These are phyloP conservation scores for Turritis glabra DNA, from an alignment of 345 rosid genomes.

Conservation along the genomic window DNA sequence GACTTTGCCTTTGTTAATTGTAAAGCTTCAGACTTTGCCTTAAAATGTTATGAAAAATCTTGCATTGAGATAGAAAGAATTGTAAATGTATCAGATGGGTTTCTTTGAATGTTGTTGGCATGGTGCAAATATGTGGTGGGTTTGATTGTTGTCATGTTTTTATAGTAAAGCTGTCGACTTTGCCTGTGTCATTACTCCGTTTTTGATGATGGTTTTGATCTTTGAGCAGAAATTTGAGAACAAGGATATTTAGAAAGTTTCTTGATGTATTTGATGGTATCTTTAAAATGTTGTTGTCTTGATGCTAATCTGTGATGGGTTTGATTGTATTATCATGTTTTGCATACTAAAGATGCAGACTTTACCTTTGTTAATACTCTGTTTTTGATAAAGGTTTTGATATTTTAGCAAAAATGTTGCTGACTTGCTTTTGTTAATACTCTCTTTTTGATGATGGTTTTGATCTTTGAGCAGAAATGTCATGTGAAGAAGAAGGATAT, in stretches of 20 bases:
- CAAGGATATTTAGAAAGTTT: constrained; percentile 63
- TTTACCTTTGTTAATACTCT: too few species aligned
- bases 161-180: not conserved
- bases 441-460: not conserved
- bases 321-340: too few species aligned
- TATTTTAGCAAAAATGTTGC: too few species aligned
- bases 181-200: not conserved
- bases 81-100: not conserved
- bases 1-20: not conserved
- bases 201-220: not conserved
- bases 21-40: not conserved
- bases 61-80: not conserved
- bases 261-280: too few species aligned
- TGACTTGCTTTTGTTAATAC: not conserved
- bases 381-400: too few species aligned
- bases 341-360: too few species aligned
- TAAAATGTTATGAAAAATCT: not conserved
- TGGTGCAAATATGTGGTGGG: not conserved
- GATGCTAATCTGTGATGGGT: too few species aligned
- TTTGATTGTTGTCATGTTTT: not conserved
- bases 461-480: constrained; percentile 50
- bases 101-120: not conserved
- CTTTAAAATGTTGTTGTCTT: too few species aligned
- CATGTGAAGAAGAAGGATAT: constrained; percentile 72
- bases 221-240: constrained; percentile 62